Percentiles rank a stretch among this genome's conserved stretches.
Evolutionary conservation across 1,284 basidiomycete genomes (phyloP).

Genomic region (Sanghuangporus baumii): DNA sequence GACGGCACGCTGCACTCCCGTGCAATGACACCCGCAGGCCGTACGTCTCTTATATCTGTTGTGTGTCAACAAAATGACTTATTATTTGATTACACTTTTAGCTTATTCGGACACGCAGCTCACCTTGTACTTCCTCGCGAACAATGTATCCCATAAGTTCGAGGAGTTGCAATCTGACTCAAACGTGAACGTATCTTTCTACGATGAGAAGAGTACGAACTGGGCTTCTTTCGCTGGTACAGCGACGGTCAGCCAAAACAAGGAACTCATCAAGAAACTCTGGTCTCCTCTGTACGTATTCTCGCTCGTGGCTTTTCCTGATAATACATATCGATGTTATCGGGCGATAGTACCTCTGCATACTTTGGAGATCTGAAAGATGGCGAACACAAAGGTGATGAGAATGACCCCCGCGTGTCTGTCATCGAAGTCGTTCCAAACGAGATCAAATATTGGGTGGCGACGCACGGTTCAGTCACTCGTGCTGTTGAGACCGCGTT

Average conservation of each 20-base stretch:
- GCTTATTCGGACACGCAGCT: constrained; percentile 43
- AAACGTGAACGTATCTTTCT: constrained; percentile 79
- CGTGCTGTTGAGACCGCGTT: constrained; percentile 48
- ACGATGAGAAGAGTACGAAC: constrained; percentile 64
- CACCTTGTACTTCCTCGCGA: constrained; percentile 69
- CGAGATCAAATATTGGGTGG: constrained; percentile 77
- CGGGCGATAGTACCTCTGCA: constrained; percentile 46
- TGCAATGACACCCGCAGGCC: constrained; percentile 72
- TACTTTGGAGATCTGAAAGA: constrained; percentile 90
- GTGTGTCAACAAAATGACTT: not conserved
- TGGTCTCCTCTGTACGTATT: constrained; percentile 55
- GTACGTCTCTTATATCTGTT: constrained; percentile 34
- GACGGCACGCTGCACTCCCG: constrained; percentile 76
- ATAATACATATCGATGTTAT: not conserved
- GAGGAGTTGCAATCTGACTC: constrained; percentile 71
- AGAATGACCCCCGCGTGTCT: constrained; percentile 75
- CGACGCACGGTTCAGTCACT: constrained; percentile 40
- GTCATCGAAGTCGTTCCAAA: constrained; percentile 79
- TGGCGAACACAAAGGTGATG: constrained; percentile 80
- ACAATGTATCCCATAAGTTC: constrained; percentile 72
- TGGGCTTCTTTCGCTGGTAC: constrained; percentile 85
- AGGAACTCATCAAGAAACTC: constrained; percentile 60
- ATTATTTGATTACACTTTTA: constrained; percentile 24
- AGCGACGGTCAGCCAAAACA: constrained; percentile 63
- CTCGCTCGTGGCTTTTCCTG: not conserved